These are phyloP conservation scores for Scleroderma citrinum DNA, from an alignment of 768 basidiomycete species.

Conservation along the genomic window DNA sequence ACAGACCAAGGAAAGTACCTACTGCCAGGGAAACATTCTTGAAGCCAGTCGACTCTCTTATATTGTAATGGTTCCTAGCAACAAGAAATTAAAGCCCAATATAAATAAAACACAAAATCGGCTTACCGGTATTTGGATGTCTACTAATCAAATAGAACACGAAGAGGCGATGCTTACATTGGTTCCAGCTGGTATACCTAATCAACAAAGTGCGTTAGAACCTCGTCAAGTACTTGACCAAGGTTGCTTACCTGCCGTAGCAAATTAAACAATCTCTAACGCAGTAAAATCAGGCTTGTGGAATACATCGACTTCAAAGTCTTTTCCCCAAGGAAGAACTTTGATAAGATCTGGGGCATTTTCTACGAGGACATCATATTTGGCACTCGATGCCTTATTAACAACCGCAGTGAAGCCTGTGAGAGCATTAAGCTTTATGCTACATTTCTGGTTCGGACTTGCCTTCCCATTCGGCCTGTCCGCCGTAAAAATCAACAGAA, in stretches of 20 bases:
- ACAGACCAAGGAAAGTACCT: constrained; percentile 19
- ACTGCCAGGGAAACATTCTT: constrained; percentile 86
- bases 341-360: constrained; percentile 76
- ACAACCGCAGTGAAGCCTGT: constrained; percentile 87
- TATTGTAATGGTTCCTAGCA: constrained; percentile 70
- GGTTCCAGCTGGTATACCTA: constrained; percentile 85
- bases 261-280: constrained; percentile 75
- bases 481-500: constrained; percentile 85
- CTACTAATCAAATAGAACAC: neutral
- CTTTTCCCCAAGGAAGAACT: constrained; percentile 73
- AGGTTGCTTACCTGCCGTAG: constrained; percentile 60
- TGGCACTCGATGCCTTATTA: constrained; percentile 75
- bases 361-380: constrained; percentile 72
- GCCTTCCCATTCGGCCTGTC: constrained; percentile 94
- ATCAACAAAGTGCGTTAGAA: neutral
- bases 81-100: neutral
- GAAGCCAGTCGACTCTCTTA: constrained; percentile 77
- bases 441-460: neutral
- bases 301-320: constrained; percentile 67
- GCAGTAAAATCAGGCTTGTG: constrained; percentile 86
- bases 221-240: neutral
- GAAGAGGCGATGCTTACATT: constrained; percentile 45
- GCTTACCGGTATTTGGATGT: constrained; percentile 55
- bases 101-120: neutral
- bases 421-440: neutral